A percentile compares a stretch with the other conserved stretches of the same genome.
Conservation (phyloP, 108 stramenopile genomes). For the Chaetoceros tenuissimus region DNA sequence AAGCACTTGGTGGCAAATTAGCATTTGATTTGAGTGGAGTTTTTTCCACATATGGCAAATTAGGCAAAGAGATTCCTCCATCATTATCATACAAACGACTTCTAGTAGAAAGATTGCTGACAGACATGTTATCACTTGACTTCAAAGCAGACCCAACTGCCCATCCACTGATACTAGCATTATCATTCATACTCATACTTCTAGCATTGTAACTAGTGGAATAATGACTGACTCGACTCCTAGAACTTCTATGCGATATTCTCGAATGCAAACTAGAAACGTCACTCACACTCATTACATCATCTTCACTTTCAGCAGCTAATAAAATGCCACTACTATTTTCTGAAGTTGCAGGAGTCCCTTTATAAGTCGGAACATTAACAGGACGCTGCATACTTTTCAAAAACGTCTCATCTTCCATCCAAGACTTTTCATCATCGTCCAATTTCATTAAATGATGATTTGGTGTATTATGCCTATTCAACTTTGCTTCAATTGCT, state of each 20-base stretch:
- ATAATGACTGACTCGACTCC: too few species aligned
- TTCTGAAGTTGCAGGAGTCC: neutral
- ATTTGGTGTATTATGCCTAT: neutral
- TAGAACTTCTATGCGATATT: neutral
- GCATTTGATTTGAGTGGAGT: neutral
- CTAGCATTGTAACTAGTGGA: neutral
- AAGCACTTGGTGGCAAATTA: neutral
- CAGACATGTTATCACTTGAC: neutral
- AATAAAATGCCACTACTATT: neutral
- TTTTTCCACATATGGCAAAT: neutral
- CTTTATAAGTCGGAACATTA: neutral
- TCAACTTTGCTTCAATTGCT: neutral
- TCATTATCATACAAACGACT: too few species aligned
- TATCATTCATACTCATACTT: neutral
- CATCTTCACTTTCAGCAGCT: neutral
- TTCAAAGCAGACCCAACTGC: neutral
- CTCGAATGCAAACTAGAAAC: neutral
- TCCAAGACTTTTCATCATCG: neutral
- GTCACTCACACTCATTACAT: neutral
- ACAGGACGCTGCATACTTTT: too few species aligned
- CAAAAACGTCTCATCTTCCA: neutral
- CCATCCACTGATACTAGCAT: neutral
- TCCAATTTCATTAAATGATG: neutral
- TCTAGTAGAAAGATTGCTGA: neutral
- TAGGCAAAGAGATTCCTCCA: neutral